Evolutionary conservation across 805 yeast genomes (phyloP), one percentile per base, ranked within the genome.

Genomic region (Candida gorgasii): DNA sequence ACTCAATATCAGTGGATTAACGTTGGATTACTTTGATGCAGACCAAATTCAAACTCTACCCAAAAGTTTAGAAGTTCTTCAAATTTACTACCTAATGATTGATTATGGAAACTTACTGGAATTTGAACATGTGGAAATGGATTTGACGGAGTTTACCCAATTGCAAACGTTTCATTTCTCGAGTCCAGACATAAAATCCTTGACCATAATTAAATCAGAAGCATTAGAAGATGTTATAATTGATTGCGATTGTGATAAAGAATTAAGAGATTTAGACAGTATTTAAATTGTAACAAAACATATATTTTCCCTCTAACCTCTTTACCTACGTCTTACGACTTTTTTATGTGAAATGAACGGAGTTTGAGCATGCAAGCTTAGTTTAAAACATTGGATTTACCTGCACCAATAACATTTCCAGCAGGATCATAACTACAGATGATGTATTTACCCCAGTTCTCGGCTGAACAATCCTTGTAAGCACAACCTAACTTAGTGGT

Each of bases 351-450:
- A n/a, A n/a, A n/a, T n/a, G n/a, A n/a, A n/a, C n/a, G n/a, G n/a
- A n/a, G n/a, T n/a, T n/a, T n/a, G n/a, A n/a, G n/a, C n/a, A n/a
- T n/a, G n/a, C n/a, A n/a, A 34, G 8, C 33, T 19, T 34, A 34
- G 8, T 29, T 14, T 14, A 46, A 40, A 17, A 57, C 46, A 41
- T 59, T 59, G 24, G 48, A 40, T 11, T 40, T 42, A 20, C 51
- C 51, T 40, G 69, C 56, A 43, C 86, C 82, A 38, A 72, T 63
- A 40, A 73, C 58, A 66, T 89, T 89, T 54, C 96, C 96, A 28
- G 84, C 78, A 14, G 88, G 81, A 55, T 72, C 67, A 50, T 89
- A 89, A 40, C 83, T 79, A 63, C 96, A 89, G 48, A 86, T 77
- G 43, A 84, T 70, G 65, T 86, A 87, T 51, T 70, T 65, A 41